Conservation (phyloP, 495 filamentous ascomycete genomes). For the Ramalina intermedia region DNA sequence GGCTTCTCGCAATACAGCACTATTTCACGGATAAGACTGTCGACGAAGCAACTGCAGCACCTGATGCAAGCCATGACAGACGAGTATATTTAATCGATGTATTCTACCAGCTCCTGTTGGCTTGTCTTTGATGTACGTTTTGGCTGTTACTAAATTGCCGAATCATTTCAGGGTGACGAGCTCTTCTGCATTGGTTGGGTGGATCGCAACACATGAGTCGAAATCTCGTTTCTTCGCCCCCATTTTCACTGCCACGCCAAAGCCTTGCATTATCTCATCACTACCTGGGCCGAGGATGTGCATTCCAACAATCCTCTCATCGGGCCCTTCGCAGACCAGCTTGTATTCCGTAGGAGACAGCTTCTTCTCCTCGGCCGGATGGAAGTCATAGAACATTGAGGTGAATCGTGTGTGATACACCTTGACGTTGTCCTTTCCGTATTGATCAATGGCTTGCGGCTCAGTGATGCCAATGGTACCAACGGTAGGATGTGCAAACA, state of each 20-base stretch:
- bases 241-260: slow-evolving; percentile 95
- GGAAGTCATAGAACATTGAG: slow-evolving; percentile 40
- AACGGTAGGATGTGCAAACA: slow-evolving; percentile 47
- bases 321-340: slow-evolving; percentile 39
- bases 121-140: background rate
- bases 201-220: slow-evolving; percentile 85
- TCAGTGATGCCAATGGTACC: slow-evolving; percentile 44
- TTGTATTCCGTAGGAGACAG: slow-evolving; percentile 48
- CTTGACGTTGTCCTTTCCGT: slow-evolving; percentile 43
- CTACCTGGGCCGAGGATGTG: slow-evolving; percentile 42
- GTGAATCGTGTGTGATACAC: slow-evolving; percentile 43
- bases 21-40: background rate
- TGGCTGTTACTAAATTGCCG: background rate
- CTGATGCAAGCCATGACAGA: background rate
- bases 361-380: slow-evolving; percentile 37
- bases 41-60: background rate
- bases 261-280: slow-evolving; percentile 85
- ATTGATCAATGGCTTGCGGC: slow-evolving; percentile 36
- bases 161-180: slow-evolving; percentile 50
- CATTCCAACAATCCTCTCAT: slow-evolving; percentile 45
- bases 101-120: background rate
- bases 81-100: background rate
- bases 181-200: slow-evolving; percentile 84
- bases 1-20: slow-evolving; percentile 1
- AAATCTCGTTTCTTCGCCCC: slow-evolving; percentile 93